Evolutionary conservation across 1,139 yeast species (phyloP).

Genomic region (Torulaspora globosa): DNA sequence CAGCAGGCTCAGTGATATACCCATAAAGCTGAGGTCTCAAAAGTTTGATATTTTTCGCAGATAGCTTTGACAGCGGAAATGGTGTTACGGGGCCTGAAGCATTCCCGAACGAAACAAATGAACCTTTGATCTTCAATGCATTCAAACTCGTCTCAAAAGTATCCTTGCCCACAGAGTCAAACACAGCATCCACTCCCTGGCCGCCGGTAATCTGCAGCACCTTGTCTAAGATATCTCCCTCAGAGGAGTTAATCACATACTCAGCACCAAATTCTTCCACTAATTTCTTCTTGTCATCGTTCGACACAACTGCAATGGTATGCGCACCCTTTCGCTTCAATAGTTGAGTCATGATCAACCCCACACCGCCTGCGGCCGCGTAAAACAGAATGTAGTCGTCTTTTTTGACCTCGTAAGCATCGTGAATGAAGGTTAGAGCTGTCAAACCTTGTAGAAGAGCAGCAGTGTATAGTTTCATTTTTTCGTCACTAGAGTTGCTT

Average conservation of each 20-base stretch:
- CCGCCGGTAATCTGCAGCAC: conserved; percentile 67
- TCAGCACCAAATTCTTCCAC: conserved; percentile 77
- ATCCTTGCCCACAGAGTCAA: conserved; percentile 80
- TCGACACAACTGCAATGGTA: conserved; percentile 80
- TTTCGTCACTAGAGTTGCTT: conserved; percentile 44
- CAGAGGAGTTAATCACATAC: conserved; percentile 54
- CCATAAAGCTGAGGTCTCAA: conserved; percentile 59
- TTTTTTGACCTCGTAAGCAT: conserved; percentile 59
- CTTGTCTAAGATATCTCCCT: conserved; percentile 48
- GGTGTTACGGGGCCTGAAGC: conserved; percentile 85
- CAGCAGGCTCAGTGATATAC: conserved; percentile 52
- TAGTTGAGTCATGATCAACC: conserved; percentile 64
- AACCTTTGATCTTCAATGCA: conserved; percentile 66
- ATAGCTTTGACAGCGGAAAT: conserved; percentile 46
- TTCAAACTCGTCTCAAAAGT: conserved; percentile 63
- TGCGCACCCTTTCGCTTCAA: conserved; percentile 61
- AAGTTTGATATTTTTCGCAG: conserved; percentile 59
- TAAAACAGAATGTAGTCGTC: conserved; percentile 72
- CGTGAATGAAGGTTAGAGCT: conserved; percentile 63
- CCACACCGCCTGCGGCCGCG: conserved; percentile 97
- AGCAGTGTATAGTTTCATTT: conserved; percentile 55
- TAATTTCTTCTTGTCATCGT: conserved; percentile 55
- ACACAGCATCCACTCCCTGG: conserved; percentile 66
- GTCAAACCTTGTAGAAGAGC: conserved; percentile 70
- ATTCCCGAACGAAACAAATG: conserved; percentile 74